Percentiles rank a stretch among this genome's conserved stretches.
These are phyloP conservation scores for Globisporangium irregulare DNA, from an alignment of 352 stramenopile species.

Conservation along the genomic window DNA sequence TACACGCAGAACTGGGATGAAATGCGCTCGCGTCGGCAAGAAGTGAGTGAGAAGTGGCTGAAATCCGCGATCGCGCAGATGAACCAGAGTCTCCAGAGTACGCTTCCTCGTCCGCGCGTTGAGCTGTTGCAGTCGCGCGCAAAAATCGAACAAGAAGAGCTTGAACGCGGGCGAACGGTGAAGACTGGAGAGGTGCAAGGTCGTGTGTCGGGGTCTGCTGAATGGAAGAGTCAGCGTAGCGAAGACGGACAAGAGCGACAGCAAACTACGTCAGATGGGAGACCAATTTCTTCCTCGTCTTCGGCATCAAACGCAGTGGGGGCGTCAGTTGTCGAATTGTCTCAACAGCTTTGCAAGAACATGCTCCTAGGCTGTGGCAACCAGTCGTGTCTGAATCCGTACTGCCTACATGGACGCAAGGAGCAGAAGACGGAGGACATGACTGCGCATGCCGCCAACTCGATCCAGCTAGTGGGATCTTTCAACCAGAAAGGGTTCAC, in stretches of 20 bases:
- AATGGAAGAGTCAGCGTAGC: conserved; percentile 71
- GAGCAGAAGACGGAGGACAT: not conserved
- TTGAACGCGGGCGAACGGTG: conserved; percentile 28
- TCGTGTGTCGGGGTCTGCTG: conserved; percentile 70
- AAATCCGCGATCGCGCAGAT: conserved; percentile 45
- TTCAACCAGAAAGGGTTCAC: conserved; percentile 39
- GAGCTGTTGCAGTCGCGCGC: conserved; percentile 36
- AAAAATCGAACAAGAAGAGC: conserved; percentile 42
- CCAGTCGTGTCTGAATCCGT: conserved; percentile 36
- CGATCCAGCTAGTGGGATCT: conserved; percentile 40
- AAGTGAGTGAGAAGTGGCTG: conserved; percentile 70
- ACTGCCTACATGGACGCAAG: conserved; percentile 27
- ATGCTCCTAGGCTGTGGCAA: conserved; percentile 43
- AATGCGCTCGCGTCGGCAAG: conserved; percentile 54
- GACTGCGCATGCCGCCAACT: conserved; percentile 39
- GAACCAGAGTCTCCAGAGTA: conserved; percentile 38
- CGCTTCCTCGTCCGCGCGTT: conserved; percentile 27
- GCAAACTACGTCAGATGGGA: not conserved
- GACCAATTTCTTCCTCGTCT: not conserved
- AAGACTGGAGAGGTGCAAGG: conserved; percentile 56
- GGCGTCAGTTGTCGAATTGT: conserved; percentile 23
- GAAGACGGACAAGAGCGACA: conserved; percentile 46
- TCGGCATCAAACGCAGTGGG: not conserved
- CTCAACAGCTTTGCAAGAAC: conserved; percentile 46
- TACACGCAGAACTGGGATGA: conserved; percentile 75